Percentiles rank a stretch among this genome's conserved stretches.
Evolutionary conservation across 164 flowering plant species (phyloP).

Genomic region (Echeveria elegans): DNA sequence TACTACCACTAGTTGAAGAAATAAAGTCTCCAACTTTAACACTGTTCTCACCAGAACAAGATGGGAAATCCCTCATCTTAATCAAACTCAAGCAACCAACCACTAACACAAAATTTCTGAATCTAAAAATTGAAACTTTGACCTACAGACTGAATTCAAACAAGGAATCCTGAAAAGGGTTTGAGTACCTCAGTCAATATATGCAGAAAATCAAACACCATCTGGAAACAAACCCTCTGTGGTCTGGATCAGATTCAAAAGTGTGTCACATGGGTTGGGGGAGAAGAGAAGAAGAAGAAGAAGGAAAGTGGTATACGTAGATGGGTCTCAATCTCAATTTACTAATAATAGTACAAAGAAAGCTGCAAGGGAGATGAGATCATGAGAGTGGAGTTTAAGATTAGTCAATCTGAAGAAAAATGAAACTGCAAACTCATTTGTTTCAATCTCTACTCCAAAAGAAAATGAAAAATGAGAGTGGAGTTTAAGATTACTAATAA

Average conservation of each 20-base stretch:
- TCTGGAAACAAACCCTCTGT: neutral
- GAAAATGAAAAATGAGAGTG: too few relatives aligned
- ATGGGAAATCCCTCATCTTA: conserved; percentile 48
- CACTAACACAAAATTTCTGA: neutral
- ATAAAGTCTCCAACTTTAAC: conserved; percentile 48
- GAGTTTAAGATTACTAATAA: too few relatives aligned
- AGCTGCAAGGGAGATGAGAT: too few relatives aligned
- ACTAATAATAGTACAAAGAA: neutral
- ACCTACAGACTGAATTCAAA: neutral
- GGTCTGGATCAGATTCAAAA: neutral
- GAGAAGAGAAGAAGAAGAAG: too few relatives aligned
- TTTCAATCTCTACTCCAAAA: conserved; percentile 3
- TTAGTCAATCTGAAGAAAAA: conserved; percentile 1
- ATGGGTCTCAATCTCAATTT: neutral
- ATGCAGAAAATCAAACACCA: neutral
- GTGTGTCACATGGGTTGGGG: neutral
- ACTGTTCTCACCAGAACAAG: conserved; percentile 52
- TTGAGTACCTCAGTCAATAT: neutral
- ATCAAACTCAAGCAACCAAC: neutral
- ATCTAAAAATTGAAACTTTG: neutral
- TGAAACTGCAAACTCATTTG: neutral
- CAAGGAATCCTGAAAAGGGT: neutral
- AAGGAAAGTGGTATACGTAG: neutral
- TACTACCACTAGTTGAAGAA: conserved; percentile 22
- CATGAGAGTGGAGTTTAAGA: too few relatives aligned